phyloP scores from a whole-genome alignment of 179 eudicot genomes.

The Spinacia oleracea region DNA sequence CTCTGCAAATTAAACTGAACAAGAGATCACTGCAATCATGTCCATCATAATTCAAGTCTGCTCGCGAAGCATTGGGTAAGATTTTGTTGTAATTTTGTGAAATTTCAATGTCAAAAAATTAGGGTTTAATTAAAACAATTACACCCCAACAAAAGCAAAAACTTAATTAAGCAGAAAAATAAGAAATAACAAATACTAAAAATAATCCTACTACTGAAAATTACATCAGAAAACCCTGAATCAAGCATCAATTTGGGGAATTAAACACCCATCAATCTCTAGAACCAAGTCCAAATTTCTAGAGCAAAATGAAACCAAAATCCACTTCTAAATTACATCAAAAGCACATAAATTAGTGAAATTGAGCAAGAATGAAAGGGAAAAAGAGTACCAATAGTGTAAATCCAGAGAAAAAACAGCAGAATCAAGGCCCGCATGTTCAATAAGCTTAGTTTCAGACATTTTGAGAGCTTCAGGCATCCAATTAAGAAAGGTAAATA shows the following conservation, averaged over 20 bases:
- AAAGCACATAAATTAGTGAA: neutral
- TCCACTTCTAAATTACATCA: neutral
- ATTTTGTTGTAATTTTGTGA: too few relatives aligned
- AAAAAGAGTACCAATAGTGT: conserved; percentile 45
- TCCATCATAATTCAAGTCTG: too few relatives aligned
- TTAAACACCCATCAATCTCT: neutral
- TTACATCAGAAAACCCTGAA: neutral
- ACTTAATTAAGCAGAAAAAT: neutral
- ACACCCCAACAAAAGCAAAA: too few relatives aligned
- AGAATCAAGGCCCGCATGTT: conserved; percentile 75
- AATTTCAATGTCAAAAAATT: too few relatives aligned
- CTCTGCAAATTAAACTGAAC: too few relatives aligned
- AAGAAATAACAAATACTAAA: neutral
- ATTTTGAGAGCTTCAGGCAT: conserved; percentile 68
- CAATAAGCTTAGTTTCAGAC: conserved; percentile 51
- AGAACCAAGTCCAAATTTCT: neutral
- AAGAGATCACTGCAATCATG: too few relatives aligned
- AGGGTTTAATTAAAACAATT: too few relatives aligned
- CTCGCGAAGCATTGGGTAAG: too few relatives aligned
- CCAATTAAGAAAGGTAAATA: conserved; percentile 73
- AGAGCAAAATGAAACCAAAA: neutral
- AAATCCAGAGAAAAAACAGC: conserved; percentile 68
- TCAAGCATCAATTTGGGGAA: neutral
- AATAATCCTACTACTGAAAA: neutral
- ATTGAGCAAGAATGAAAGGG: neutral